Conservation (phyloP, 2,329 filamentous ascomycete genomes). For the Tolypocladium ovalisporum region DNA sequence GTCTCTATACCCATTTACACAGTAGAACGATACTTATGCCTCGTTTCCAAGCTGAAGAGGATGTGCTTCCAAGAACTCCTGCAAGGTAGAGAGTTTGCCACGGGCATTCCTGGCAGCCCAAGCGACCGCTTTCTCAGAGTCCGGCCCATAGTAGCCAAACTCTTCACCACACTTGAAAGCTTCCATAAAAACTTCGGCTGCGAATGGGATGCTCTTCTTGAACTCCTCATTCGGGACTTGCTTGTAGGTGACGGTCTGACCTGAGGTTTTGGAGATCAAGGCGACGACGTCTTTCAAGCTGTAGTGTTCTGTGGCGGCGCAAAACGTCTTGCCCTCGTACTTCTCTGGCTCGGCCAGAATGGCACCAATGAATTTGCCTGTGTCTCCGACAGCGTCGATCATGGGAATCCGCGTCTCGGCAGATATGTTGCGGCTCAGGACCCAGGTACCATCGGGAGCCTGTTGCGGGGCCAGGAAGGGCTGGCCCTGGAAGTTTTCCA, state of each 20-base stretch:
- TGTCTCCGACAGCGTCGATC: conserved; percentile 31
- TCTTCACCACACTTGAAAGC: conserved; percentile 6
- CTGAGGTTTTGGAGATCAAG: conserved; percentile 25
- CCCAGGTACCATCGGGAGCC: conserved; percentile 17
- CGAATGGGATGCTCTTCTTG: conserved; percentile 3
- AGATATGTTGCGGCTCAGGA: conserved; percentile 8
- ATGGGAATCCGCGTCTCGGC: conserved; percentile 25
- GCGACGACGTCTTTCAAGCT: conserved; percentile 25
- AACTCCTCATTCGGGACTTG: conserved; percentile 11
- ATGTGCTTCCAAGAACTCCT: conserved; percentile 10
- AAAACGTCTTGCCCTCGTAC: conserved; percentile 30
- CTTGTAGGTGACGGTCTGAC: conserved; percentile 19
- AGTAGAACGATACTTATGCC: no score
- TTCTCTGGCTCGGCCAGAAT: conserved; percentile 30
- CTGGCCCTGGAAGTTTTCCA: conserved; percentile 24
- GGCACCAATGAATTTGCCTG: conserved; percentile 29
- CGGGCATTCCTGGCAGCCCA: conserved; percentile 10
- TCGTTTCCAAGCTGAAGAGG: not conserved
- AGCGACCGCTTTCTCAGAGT: conserved; percentile 8
- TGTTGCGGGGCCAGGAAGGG: conserved; percentile 16
- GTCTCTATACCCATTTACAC: no score
- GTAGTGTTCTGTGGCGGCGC: conserved; percentile 28
- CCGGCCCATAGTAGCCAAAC: conserved; percentile 12
- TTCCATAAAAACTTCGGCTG: conserved; percentile 5
- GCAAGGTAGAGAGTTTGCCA: conserved; percentile 9